These are phyloP conservation scores for Syzygium aqueum DNA, from an alignment of 345 rosid species.

Conservation along the genomic window DNA sequence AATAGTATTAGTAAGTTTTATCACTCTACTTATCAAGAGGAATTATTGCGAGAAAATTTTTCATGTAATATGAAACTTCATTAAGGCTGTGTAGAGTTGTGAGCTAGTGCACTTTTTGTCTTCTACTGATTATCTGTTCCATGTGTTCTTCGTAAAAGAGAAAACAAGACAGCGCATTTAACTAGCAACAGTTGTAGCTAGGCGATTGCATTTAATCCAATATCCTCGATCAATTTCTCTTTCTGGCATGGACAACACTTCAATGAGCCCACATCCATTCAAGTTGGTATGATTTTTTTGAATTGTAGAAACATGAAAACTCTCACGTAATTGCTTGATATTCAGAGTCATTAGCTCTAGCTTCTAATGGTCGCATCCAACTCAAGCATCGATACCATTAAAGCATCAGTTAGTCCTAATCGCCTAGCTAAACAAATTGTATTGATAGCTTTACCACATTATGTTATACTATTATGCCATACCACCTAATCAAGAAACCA, in stretches of 20 bases:
- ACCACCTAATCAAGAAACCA: too few species aligned
- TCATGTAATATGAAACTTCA: not conserved
- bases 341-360: too few species aligned
- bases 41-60: not conserved
- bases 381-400: not conserved
- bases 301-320: not conserved
- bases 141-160: too few species aligned
- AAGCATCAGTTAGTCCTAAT: not conserved
- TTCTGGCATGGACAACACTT: not conserved
- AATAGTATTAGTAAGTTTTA: not conserved
- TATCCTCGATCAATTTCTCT: not conserved
- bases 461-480: too few species aligned
- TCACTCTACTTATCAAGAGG: not conserved
- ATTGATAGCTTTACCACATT: too few species aligned
- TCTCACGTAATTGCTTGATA: not conserved
- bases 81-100: not conserved
- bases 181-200: too few species aligned
- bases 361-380: not conserved
- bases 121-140: too few species aligned
- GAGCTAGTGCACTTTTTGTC: too few species aligned
- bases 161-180: too few species aligned
- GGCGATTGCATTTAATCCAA: too few species aligned
- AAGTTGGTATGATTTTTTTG: too few species aligned
- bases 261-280: not conserved
- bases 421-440: too few species aligned